Evolutionary conservation across 2,329 filamentous ascomycete genomes (phyloP).

Genomic region (Penicillium fuscoglaucum): DNA sequence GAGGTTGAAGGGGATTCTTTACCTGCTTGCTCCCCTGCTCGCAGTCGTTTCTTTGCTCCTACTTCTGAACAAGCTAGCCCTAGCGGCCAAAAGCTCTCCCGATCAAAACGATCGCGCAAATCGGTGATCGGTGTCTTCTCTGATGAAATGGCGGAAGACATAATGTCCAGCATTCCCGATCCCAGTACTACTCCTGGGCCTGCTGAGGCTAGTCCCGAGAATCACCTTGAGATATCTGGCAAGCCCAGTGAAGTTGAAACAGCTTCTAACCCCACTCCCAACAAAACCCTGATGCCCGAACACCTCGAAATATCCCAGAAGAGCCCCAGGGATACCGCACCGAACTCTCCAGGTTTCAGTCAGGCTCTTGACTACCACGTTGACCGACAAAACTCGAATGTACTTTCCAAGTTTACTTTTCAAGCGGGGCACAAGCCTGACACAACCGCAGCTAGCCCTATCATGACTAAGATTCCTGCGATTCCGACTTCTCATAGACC

Average conservation of each 20-base stretch:
- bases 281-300: background rate
- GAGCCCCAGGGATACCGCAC: conserved; percentile 15
- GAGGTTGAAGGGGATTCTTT: conserved; percentile 42
- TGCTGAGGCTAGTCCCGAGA: background rate
- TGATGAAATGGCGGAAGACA: conserved; percentile 54
- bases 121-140: conserved; percentile 53
- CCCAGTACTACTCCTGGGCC: conserved; percentile 13
- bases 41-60: conserved; percentile 52
- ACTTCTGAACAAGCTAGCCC: conserved; percentile 40
- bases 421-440: conserved; percentile 17
- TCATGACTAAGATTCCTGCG: conserved; percentile 15
- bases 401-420: conserved; percentile 41
- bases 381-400: conserved; percentile 36
- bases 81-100: conserved; percentile 37
- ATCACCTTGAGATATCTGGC: background rate
- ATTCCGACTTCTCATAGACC: conserved; percentile 7
- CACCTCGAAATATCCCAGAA: background rate
- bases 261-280: background rate
- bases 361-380: conserved; percentile 41
- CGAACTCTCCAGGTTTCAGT: conserved; percentile 25
- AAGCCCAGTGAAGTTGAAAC: background rate
- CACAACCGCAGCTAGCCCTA: conserved; percentile 1
- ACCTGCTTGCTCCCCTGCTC: conserved; percentile 35
- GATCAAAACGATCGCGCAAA: conserved; percentile 45
- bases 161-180: conserved; percentile 49